Base-by-base conservation (phyloP, 1,284 basidiomycete genomes). In the Rhodofomes roseus region DNA sequence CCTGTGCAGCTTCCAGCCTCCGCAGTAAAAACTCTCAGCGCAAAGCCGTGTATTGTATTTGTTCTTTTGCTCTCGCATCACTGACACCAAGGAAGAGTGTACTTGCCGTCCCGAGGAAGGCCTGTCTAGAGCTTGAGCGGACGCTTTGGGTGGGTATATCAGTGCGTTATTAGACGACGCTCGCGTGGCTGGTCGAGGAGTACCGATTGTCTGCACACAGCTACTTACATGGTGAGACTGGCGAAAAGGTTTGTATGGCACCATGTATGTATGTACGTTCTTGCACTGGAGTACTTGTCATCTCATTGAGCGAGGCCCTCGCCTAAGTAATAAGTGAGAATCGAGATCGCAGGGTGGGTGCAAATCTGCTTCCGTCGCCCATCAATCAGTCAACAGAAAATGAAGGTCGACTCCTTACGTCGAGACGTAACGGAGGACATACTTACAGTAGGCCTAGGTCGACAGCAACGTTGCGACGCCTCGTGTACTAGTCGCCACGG, bases 1-100 rank as follows among this genome's bases (percentile, higher is more conserved):
- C 4, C 25, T 48, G n/a, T 36, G 25, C 61, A 85, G 83, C 37
- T 85, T 85, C 79, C 83, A 85, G 70, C 82, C 81, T n/a, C 82
- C 72, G 40, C 71, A 72, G 62, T 71, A 66, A 67, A 60, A 65
- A 60, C 58, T 60, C 62, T 41, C 37, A 39, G 39, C 37, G 48
- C 62, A 60, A 60, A 64, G 59, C 67, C 61, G 63, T 70, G 68
- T 70, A 68, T 70, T 64, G 56, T 65, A 61, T 70, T 64, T 63
- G 58, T 60, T 55, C 60, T 37, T 66, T 54, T 63, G 58, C 62
- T 63, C 61, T 62, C 63, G 44, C 56, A 58, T 60, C 60, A 40
- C 63, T 63, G 61, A 65, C 58, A 54, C 36, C 51, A 52, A 60
- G 43, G 41, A 51, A 54, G 39, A 55, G 37, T 27, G 39, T 41